Percentiles rank a stretch among this genome's conserved stretches.
phyloP scores from a whole-genome alignment of 192 early-diverging fungal species.

The Jimgerdemannia flammicorona region DNA sequence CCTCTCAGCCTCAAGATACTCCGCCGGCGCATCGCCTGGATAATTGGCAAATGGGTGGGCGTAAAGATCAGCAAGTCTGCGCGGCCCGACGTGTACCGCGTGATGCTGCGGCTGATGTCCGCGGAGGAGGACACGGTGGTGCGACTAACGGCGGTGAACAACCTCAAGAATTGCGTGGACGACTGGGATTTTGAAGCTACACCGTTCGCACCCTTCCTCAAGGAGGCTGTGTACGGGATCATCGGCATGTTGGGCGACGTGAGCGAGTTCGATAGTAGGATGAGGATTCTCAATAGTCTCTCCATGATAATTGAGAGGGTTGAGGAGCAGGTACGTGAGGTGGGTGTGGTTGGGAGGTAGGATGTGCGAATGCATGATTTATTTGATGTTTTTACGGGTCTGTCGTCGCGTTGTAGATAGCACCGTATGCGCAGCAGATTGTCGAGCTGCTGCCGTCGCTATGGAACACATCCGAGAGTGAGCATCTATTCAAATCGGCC shows the following conservation, averaged over 20 bases:
- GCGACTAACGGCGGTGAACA: constrained; percentile 69
- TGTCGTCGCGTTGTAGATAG: constrained; percentile 43
- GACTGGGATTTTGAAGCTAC: constrained; percentile 86
- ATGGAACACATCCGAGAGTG: constrained; percentile 72
- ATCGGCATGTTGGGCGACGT: constrained; percentile 57
- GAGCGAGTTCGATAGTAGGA: constrained; percentile 70
- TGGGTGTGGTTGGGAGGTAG: not conserved
- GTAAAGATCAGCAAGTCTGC: constrained; percentile 67
- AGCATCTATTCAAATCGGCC: constrained; percentile 77
- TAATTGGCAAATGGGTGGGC: constrained; percentile 82
- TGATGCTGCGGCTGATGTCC: constrained; percentile 66
- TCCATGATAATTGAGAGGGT: constrained; percentile 74
- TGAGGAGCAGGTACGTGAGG: constrained; percentile 47
- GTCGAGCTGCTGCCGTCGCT: constrained; percentile 72
- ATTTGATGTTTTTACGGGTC: not conserved
- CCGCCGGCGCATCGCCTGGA: constrained; percentile 71
- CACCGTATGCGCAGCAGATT: constrained; percentile 67
- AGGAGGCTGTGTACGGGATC: constrained; percentile 52
- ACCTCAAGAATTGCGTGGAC: constrained; percentile 65
- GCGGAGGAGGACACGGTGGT: constrained; percentile 77
- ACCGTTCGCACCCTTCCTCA: constrained; percentile 65
- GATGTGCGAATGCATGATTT: not conserved
- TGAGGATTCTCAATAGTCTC: constrained; percentile 72
- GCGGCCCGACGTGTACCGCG: constrained; percentile 63
- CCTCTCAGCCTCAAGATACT: constrained; percentile 41